These are phyloP conservation scores for Verticillium longisporum DNA, from an alignment of 2,329 filamentous ascomycete species.

Conservation along the genomic window DNA sequence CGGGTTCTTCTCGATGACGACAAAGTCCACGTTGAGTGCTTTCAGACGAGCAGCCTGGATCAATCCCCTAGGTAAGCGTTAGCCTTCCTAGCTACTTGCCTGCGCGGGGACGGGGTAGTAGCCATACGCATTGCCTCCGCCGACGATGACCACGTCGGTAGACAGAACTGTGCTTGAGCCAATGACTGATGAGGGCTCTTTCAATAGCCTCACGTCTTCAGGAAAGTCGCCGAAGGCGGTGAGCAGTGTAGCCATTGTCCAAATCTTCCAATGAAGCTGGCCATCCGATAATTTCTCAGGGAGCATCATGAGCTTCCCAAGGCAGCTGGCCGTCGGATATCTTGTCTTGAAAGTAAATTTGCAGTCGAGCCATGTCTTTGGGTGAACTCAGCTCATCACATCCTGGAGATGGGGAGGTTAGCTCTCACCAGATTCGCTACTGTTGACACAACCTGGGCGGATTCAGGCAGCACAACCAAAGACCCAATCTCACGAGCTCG, in stretches of 20 bases:
- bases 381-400: not conserved
- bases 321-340: slow-evolving; percentile 19
- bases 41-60: slow-evolving; percentile 28
- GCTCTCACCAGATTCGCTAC: slow-evolving; percentile 6
- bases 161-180: slow-evolving; percentile 11
- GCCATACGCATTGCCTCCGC: slow-evolving; percentile 21
- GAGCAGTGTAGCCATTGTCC: slow-evolving; percentile 23
- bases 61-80: slow-evolving; percentile 12
- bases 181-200: not conserved
- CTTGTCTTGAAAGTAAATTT: slow-evolving; percentile 22
- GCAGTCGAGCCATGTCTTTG: slow-evolving; percentile 7
- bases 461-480: not conserved
- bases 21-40: slow-evolving; percentile 23
- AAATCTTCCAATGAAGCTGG: slow-evolving; percentile 23
- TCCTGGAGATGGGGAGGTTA: not conserved
- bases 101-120: not conserved
- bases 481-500: not conserved
- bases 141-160: slow-evolving; percentile 26
- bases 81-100: not conserved
- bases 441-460: slow-evolving; percentile 3
- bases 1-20: slow-evolving; percentile 27
- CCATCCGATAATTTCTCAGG: slow-evolving; percentile 6
- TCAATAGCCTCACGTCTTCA: slow-evolving; percentile 20
- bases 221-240: slow-evolving; percentile 13
- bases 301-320: slow-evolving; percentile 24